These are phyloP conservation scores for Rutstroemia sydowiana DNA, from an alignment of 2,329 filamentous ascomycete species.

Conservation along the genomic window DNA sequence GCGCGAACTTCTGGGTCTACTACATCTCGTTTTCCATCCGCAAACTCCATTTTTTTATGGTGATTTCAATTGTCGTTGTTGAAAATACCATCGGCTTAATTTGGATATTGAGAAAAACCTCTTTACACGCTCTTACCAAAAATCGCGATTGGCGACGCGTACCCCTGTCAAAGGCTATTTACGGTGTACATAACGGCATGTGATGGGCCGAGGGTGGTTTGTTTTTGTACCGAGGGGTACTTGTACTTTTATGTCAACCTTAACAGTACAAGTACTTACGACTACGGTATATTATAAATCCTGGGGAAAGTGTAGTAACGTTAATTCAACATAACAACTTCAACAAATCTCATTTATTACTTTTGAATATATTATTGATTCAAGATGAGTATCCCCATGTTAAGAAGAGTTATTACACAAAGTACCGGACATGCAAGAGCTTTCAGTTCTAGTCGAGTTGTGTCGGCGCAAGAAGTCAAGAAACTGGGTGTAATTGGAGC, in stretches of 20 bases:
- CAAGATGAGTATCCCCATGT: constrained; percentile 25
- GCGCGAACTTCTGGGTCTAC: constrained; percentile 91
- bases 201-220: background rate
- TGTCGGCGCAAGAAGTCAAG: constrained; percentile 66
- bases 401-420: constrained; percentile 21
- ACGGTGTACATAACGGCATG: background rate
- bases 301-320: background rate
- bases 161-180: constrained; percentile 8
- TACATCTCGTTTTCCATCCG: constrained; percentile 47
- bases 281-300: background rate
- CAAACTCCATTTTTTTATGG: constrained; percentile 44
- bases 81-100: background rate
- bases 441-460: constrained; percentile 63
- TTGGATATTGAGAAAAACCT: constrained; percentile 12
- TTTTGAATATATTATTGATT: background rate
- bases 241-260: background rate
- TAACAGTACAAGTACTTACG: too few relatives aligned
- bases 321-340: background rate
- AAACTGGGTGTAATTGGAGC: constrained; percentile 86
- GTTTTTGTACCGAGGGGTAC: background rate
- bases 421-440: constrained; percentile 33
- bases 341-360: background rate
- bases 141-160: constrained; percentile 6
- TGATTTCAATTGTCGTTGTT: background rate
- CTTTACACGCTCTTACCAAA: constrained; percentile 17